Conservation (phyloP, 345 rosid species). For the Isatis tinctoria region DNA sequence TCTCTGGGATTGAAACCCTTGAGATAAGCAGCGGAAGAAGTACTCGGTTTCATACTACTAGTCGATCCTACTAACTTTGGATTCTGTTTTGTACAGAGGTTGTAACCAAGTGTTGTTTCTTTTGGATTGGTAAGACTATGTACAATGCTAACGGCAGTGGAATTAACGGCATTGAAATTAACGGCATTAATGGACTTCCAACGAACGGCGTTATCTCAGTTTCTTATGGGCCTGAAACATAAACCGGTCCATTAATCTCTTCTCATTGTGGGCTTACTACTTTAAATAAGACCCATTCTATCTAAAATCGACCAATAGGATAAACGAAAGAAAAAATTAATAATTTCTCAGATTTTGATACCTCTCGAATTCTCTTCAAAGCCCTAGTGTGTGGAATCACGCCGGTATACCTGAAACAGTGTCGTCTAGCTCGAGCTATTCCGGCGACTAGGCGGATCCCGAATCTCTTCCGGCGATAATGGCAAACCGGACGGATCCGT, state of each 20-base stretch:
- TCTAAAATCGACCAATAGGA: background rate
- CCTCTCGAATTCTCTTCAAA: background rate
- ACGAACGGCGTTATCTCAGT: conserved; percentile 24
- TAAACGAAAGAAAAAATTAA: background rate
- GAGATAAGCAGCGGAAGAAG: conserved; percentile 21
- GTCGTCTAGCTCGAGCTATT: too few species aligned
- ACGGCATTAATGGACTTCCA: conserved; percentile 10
- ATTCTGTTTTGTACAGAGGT: too few species aligned
- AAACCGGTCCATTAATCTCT: background rate
- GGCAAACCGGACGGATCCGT: conserved; percentile 92
- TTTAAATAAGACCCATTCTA: background rate
- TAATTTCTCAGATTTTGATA: background rate
- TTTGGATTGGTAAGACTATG: too few species aligned
- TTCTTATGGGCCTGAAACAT: background rate
- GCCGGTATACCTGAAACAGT: background rate
- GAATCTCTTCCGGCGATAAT: conserved; percentile 17
- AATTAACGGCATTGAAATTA: too few species aligned
- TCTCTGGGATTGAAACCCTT: conserved; percentile 74
- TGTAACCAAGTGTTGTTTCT: too few species aligned
- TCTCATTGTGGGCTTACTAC: background rate
- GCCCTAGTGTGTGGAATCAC: conserved; percentile 15
- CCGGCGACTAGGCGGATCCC: background rate
- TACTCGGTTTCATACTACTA: too few species aligned
- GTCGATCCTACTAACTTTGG: too few species aligned
- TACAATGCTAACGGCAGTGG: too few species aligned